Percentiles rank a stretch among this genome's conserved stretches.
These are phyloP conservation scores for Linnemannia hyalina DNA, from an alignment of 192 early-diverging fungal species.

Conservation along the genomic window DNA sequence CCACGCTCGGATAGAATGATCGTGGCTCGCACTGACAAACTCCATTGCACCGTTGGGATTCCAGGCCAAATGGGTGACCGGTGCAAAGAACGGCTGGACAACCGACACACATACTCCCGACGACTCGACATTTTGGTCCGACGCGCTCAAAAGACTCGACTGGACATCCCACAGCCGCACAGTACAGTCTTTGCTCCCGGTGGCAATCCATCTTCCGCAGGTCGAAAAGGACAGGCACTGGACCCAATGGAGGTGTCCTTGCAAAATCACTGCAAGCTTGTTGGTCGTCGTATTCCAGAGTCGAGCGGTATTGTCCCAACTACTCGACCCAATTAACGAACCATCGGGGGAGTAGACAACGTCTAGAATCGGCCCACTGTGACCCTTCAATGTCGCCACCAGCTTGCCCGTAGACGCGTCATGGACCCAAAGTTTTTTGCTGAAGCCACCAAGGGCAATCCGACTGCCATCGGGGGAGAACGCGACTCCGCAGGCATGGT, in stretches of 20 bases:
- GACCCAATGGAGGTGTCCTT: not conserved
- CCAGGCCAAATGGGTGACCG: not conserved
- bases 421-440: not conserved
- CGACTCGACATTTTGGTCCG: not conserved
- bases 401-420: not conserved
- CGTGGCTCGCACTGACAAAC: not conserved
- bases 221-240: not conserved
- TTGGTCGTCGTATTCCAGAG: conserved; percentile 4
- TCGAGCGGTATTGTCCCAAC: not conserved
- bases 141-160: not conserved
- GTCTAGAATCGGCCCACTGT: not conserved
- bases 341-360: not conserved
- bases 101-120: not conserved
- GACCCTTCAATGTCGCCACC: not conserved
- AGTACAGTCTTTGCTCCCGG: not conserved
- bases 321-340: not conserved
- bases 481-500: not conserved
- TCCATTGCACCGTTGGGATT: not conserved
- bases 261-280: not conserved
- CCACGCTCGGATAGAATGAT: not conserved
- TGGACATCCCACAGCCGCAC: not conserved
- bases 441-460: not conserved
- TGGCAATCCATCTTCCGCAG: not conserved
- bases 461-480: not conserved
- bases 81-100: not conserved